A percentile compares a stretch with the other conserved stretches of the same genome.
Evolutionary conservation across 176 grass and related monocot genomes (phyloP).

Genomic region (Secale cereale): DNA sequence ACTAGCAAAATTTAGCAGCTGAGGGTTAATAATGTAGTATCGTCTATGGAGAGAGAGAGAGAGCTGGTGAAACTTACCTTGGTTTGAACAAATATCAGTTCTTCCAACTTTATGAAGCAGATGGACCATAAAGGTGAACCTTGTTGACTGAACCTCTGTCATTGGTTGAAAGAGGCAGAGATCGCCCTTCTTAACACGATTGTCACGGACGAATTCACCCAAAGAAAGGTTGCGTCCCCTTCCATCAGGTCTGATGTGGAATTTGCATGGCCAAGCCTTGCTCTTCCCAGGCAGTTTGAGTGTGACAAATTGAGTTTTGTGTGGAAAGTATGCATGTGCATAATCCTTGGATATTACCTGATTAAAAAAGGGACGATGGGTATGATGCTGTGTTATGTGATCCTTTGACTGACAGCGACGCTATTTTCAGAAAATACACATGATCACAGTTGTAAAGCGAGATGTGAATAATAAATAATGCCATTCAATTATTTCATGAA

Average conservation of each 20-base stretch:
- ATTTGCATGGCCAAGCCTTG: conserved; percentile 37
- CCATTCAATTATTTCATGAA: neutral
- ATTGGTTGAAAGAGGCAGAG: conserved; percentile 34
- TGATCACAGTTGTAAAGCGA: neutral
- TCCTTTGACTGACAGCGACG: neutral
- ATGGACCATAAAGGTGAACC: conserved; percentile 36
- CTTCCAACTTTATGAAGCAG: conserved; percentile 1
- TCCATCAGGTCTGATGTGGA: neutral
- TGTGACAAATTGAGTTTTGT: neutral
- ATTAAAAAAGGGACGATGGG: neutral
- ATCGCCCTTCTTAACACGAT: conserved; percentile 39
- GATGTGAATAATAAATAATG: neutral
- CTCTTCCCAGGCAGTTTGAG: conserved; percentile 28
- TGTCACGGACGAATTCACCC: conserved; percentile 37
- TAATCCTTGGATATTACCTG: conserved; percentile 43
- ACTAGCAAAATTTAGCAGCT: neutral
- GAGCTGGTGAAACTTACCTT: neutral
- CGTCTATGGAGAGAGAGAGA: neutral
- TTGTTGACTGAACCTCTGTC: conserved; percentile 5
- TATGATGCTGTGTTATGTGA: neutral
- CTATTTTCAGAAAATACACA: neutral
- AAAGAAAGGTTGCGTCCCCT: neutral
- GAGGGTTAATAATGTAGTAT: neutral
- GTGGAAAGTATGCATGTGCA: conserved; percentile 14
- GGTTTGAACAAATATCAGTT: neutral